Conservation (phyloP, 345 rosid genomes). For the Moricandia arvensis region DNA sequence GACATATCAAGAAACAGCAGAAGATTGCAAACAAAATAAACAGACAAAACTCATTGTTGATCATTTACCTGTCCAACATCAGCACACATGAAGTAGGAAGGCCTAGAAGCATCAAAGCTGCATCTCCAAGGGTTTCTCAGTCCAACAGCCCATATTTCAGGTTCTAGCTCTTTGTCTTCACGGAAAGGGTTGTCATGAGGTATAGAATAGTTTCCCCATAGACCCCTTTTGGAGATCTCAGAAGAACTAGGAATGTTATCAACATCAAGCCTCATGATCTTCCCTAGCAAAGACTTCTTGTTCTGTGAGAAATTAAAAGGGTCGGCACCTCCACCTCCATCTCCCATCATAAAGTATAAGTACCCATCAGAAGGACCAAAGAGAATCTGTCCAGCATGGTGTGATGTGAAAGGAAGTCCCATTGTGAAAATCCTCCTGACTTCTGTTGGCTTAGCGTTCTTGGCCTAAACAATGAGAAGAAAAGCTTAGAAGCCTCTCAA, state of each 20-base stretch:
- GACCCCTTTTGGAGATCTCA: slow-evolving; percentile 36
- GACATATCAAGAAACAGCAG: background rate
- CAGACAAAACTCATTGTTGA: background rate
- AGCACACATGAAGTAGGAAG: slow-evolving; percentile 56
- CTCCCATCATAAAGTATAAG: slow-evolving; percentile 92
- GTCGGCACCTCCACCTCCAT: slow-evolving; percentile 75
- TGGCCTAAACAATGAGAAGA: slow-evolving; percentile 23
- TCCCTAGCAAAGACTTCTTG: slow-evolving; percentile 93
- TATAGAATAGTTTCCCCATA: slow-evolving; percentile 72
- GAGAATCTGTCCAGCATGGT: slow-evolving; percentile 92
- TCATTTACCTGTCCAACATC: slow-evolving; percentile 46
- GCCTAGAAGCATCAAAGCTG: slow-evolving; percentile 61
- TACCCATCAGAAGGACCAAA: slow-evolving; percentile 88
- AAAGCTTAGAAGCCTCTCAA: no score
- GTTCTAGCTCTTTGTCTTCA: slow-evolving; percentile 50
- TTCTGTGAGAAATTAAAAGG: slow-evolving; percentile 87
- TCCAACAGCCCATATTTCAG: slow-evolving; percentile 68
- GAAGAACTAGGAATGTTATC: slow-evolving; percentile 66
- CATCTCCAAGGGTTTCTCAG: slow-evolving; percentile 70
- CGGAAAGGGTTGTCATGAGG: slow-evolving; percentile 65
- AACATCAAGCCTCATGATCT: slow-evolving; percentile 90
- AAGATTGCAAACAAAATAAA: slow-evolving; percentile 6
- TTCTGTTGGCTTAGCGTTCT: slow-evolving; percentile 36
- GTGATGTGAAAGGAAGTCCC: slow-evolving; percentile 87
- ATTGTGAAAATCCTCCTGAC: slow-evolving; percentile 46